A percentile compares a stretch with the other conserved stretches of the same genome.
These are phyloP conservation scores for Fagopyrum tataricum DNA, from an alignment of 148 eudicot genomes.

Conservation along the genomic window DNA sequence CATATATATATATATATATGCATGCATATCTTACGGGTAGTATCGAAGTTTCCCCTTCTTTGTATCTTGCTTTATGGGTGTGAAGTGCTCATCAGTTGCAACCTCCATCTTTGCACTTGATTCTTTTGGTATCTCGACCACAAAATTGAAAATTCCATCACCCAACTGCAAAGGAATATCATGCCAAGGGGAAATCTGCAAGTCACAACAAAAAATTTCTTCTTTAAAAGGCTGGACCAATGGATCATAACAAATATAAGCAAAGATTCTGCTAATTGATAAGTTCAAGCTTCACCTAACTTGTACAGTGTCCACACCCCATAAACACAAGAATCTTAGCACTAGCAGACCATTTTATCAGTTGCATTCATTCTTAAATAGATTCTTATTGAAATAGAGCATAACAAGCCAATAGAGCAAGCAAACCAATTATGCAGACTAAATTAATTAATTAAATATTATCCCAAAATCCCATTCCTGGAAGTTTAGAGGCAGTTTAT, in stretches of 20 bases:
- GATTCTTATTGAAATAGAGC: not conserved
- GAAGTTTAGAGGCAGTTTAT: too few relatives aligned
- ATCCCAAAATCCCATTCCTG: too few relatives aligned
- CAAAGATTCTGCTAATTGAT: too few relatives aligned
- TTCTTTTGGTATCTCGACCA: conserved; percentile 97
- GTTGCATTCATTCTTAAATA: not conserved
- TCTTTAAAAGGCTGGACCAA: not conserved
- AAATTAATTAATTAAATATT: not conserved
- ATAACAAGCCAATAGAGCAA: not conserved
- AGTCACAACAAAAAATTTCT: not conserved
- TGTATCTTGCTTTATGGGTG: conserved; percentile 94
- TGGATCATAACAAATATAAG: not conserved
- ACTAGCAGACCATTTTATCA: not conserved
- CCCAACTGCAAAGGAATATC: conserved; percentile 80
- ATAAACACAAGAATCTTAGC: not conserved
- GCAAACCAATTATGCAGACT: not conserved
- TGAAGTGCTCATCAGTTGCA: conserved; percentile 85
- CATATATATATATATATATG: not conserved
- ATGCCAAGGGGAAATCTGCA: conserved; percentile 98
- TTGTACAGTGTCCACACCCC: not conserved
- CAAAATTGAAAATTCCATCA: conserved; percentile 78
- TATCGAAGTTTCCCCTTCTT: conserved; percentile 95
- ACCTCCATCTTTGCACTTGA: conserved; percentile 98
- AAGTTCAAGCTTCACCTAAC: too few relatives aligned
- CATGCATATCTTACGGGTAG: conserved; percentile 67